Conservation (phyloP, 164 flowering plant species). For the Warburgia ugandensis region DNA sequence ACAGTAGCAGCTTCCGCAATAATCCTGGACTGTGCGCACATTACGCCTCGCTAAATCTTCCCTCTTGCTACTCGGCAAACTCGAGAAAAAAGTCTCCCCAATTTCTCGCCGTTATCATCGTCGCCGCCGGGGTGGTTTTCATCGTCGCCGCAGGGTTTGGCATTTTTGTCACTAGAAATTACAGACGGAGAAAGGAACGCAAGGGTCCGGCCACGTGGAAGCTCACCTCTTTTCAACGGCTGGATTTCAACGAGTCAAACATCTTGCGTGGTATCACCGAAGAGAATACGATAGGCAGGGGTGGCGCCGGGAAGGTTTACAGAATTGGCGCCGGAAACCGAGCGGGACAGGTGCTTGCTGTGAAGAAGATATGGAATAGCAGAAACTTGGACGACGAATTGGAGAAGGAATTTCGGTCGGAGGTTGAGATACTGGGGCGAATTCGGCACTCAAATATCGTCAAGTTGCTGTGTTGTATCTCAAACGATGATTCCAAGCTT, state of each 20-base stretch:
- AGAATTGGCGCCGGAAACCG: constrained; percentile 20
- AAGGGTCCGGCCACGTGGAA: constrained; percentile 24
- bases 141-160: constrained; percentile 6
- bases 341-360: constrained; percentile 39
- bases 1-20: constrained; percentile 51
- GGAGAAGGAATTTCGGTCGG: constrained; percentile 57
- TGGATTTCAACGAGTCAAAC: constrained; percentile 30
- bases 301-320: constrained; percentile 69
- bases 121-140: no score
- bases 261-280: constrained; percentile 34
- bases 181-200: constrained; percentile 15
- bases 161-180: constrained; percentile 7
- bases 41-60: constrained; percentile 18
- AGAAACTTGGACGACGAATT: constrained; percentile 29
- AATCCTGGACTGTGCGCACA: constrained; percentile 52
- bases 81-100: no score
- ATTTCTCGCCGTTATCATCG: no score
- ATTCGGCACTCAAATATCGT: constrained; percentile 62
- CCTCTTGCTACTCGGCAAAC: constrained; percentile 21
- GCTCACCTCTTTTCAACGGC: constrained; percentile 41
- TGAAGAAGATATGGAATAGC: constrained; percentile 47
- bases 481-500: constrained; percentile 41
- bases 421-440: constrained; percentile 43
- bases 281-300: constrained; percentile 41
- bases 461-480: constrained; percentile 51